Conservation (phyloP, 805 yeast species). For the Starmerella roubikii region DNA sequence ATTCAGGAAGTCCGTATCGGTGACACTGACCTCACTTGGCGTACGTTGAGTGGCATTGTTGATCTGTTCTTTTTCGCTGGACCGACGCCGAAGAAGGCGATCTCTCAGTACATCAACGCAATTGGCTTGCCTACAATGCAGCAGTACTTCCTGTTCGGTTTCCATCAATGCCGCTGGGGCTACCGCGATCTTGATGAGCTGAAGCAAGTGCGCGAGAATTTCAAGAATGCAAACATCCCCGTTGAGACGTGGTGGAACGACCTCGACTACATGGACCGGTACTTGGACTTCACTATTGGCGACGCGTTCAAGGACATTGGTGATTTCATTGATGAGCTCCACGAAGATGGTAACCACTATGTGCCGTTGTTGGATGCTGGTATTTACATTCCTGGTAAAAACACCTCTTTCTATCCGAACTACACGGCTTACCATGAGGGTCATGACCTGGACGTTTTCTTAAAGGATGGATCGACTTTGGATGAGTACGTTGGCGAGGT, state of each 20-base stretch:
- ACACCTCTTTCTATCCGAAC: neutral
- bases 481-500: slow-evolving; percentile 2
- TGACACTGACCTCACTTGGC: neutral
- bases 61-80: slow-evolving; percentile 2
- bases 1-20: neutral
- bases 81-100: neutral
- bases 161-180: slow-evolving; percentile 4
- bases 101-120: neutral
- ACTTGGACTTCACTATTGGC: neutral
- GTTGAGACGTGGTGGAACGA: slow-evolving; percentile 2
- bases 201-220: neutral
- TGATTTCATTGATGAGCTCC: neutral
- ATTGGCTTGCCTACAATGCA: slow-evolving; percentile 1
- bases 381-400: neutral
- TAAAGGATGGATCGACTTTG: neutral
- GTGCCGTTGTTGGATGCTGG: slow-evolving; percentile 3
- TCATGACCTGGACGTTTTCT: slow-evolving; percentile 1
- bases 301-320: neutral
- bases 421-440: slow-evolving; percentile 3
- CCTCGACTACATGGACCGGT: slow-evolving; percentile 4
- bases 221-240: slow-evolving; percentile 1
- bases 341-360: neutral
- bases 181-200: neutral
- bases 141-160: slow-evolving; percentile 2
- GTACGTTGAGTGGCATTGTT: neutral